Evolutionary conservation across 805 yeast species (phyloP).

Genomic region (Allodekkera sacchari): DNA sequence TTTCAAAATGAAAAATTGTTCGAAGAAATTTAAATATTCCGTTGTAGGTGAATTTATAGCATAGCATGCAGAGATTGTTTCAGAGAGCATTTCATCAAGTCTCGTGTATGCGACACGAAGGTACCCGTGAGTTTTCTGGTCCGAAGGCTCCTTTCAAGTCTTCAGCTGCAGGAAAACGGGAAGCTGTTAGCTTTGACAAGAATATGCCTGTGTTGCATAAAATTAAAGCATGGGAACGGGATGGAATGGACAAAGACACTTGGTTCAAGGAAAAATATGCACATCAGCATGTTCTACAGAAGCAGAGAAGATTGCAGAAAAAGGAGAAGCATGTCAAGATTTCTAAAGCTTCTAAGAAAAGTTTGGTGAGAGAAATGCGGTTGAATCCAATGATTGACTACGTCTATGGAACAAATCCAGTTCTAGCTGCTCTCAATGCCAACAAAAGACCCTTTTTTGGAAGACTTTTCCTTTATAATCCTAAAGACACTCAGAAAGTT

Average conservation of each 20-base stretch:
- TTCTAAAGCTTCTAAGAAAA: constrained; percentile 6
- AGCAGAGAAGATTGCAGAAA: constrained; percentile 14
- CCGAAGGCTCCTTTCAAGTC: constrained; percentile 24
- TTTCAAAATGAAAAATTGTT: too few species aligned
- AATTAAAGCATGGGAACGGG: constrained; percentile 60
- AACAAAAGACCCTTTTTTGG: constrained; percentile 45
- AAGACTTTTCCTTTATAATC: constrained; percentile 40
- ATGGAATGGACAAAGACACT: constrained; percentile 50
- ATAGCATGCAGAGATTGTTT: too few species aligned
- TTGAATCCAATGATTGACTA: constrained; percentile 52
- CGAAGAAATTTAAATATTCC: too few species aligned
- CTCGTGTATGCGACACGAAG: too few species aligned
- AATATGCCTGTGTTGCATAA: constrained; percentile 24
- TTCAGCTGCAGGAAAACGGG: not conserved
- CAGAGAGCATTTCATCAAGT: too few species aligned
- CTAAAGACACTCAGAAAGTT: constrained; percentile 18
- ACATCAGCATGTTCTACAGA: constrained; percentile 52
- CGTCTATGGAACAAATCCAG: constrained; percentile 70
- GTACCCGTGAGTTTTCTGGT: too few species aligned
- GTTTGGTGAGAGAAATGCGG: constrained; percentile 10
- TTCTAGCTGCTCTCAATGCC: constrained; percentile 57
- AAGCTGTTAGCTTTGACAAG: constrained; percentile 1
- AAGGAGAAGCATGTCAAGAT: constrained; percentile 3
- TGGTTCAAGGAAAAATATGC: constrained; percentile 58
- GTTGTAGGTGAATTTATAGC: too few species aligned